Conservation (phyloP, 2,329 filamentous ascomycete genomes). For the Tympanopsis confertula region DNA sequence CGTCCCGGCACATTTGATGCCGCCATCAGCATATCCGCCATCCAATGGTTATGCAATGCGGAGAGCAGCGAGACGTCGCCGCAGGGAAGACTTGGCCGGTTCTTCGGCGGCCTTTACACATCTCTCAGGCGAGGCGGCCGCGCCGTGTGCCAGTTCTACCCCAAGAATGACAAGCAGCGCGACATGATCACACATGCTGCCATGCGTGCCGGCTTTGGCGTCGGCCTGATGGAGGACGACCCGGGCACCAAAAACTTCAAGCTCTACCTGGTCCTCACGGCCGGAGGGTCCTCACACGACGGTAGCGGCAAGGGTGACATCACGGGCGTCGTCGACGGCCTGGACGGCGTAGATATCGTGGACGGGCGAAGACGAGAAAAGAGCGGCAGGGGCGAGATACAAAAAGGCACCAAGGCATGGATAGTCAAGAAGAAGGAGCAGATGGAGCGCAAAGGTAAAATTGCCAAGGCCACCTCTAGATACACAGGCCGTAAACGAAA, state of each 20-base stretch:
- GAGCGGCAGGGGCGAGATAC: constrained; percentile 38
- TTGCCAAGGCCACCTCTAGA: constrained; percentile 84
- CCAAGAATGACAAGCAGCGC: constrained; percentile 84
- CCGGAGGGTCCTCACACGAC: constrained; percentile 48
- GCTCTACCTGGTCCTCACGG: constrained; percentile 84
- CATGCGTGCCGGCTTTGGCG: constrained; percentile 87
- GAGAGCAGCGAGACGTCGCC: constrained; percentile 78
- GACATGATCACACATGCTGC: constrained; percentile 86
- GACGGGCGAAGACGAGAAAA: constrained; percentile 49
- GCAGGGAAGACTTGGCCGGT: constrained; percentile 65
- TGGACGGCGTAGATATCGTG: constrained; percentile 77
- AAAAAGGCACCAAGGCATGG: constrained; percentile 78
- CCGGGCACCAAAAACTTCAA: constrained; percentile 93
- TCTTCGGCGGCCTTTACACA: constrained; percentile 88
- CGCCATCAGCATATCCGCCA: constrained; percentile 83
- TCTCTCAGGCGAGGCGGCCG: constrained; percentile 71
- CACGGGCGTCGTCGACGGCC: constrained; percentile 74
- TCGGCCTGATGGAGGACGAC: constrained; percentile 88
- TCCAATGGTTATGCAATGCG: constrained; percentile 98
- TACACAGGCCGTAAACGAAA: constrained; percentile 86
- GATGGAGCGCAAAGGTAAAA: constrained; percentile 87
- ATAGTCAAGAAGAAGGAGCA: constrained; percentile 81
- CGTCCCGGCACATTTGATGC: constrained; percentile 87
- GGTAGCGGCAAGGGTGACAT: constrained; percentile 62
- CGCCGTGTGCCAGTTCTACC: constrained; percentile 95